Evolutionary conservation across 78 protist genomes (phyloP).

Genomic region (Dictyostelium capitatum): DNA sequence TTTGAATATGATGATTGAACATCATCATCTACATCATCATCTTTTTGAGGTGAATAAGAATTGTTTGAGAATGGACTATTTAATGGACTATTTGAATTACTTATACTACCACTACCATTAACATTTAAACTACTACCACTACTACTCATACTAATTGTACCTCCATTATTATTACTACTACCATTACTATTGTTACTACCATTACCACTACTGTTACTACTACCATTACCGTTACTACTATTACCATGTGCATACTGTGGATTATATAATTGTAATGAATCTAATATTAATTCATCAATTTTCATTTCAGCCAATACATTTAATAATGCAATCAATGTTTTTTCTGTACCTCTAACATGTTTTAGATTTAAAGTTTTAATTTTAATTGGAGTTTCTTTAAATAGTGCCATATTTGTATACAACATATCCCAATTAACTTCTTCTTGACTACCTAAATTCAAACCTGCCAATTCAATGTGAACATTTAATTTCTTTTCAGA

Average conservation of each 20-base stretch:
- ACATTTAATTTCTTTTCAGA: slow-evolving; percentile 55
- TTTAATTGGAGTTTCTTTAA: slow-evolving; percentile 23
- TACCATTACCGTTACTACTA: neutral
- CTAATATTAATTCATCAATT: slow-evolving; percentile 35
- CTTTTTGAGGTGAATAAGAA: neutral
- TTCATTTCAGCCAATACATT: slow-evolving; percentile 45
- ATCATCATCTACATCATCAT: slow-evolving; percentile 22
- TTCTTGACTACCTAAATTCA: neutral
- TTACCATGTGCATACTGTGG: neutral
- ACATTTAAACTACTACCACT: neutral
- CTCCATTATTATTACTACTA: neutral
- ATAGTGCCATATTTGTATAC: slow-evolving; percentile 21
- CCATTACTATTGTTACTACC: neutral
- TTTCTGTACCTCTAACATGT: slow-evolving; percentile 29
- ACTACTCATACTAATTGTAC: neutral
- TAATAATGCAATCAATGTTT: slow-evolving; percentile 26
- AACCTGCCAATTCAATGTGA: slow-evolving; percentile 57
- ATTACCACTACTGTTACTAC: neutral
- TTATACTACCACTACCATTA: neutral
- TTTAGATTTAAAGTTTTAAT: slow-evolving; percentile 35
- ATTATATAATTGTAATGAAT: slow-evolving; percentile 11
- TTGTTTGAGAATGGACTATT: slow-evolving; percentile 3
- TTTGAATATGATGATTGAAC: neutral
- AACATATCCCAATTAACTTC: slow-evolving; percentile 58
- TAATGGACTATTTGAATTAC: slow-evolving; percentile 16